Conservation (phyloP, 1,139 yeast species). For the Suhomyces panamericanus region DNA sequence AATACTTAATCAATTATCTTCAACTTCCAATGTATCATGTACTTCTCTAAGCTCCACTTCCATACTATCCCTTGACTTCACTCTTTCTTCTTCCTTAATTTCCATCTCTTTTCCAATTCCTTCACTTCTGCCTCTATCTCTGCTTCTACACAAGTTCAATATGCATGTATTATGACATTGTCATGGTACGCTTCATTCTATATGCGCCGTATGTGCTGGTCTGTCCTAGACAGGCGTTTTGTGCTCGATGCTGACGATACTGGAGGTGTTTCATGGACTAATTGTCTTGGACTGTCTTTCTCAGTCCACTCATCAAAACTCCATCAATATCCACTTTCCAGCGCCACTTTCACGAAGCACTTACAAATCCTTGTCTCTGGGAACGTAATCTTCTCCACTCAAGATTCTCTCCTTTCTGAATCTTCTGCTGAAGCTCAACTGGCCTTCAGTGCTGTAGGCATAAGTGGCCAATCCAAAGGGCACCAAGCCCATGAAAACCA, state of each 20-base stretch:
- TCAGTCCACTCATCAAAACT: neutral
- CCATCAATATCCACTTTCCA: neutral
- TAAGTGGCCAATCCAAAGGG: constrained; percentile 39
- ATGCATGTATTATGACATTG: constrained; percentile 2
- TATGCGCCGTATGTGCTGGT: neutral
- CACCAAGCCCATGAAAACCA: constrained; percentile 39
- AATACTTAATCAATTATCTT: no score
- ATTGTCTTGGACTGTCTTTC: no score
- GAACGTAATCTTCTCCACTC: constrained; percentile 41
- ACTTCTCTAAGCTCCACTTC: no score
- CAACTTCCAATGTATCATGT: no score
- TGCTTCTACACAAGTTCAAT: neutral
- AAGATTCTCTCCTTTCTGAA: constrained; percentile 41
- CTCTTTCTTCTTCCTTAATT: no score
- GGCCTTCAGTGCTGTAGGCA: constrained; percentile 44
- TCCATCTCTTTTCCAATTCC: neutral
- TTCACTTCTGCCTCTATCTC: neutral
- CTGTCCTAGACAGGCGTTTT: neutral
- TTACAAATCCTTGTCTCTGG: constrained; percentile 49
- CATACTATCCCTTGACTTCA: no score
- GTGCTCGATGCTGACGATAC: neutral
- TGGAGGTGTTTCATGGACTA: neutral
- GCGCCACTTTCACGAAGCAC: neutral
- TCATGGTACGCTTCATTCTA: neutral
- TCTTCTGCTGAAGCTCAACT: constrained; percentile 31